Conservation (phyloP, 805 yeast genomes). For the Sugiyamaella boreocaroliniensis region DNA sequence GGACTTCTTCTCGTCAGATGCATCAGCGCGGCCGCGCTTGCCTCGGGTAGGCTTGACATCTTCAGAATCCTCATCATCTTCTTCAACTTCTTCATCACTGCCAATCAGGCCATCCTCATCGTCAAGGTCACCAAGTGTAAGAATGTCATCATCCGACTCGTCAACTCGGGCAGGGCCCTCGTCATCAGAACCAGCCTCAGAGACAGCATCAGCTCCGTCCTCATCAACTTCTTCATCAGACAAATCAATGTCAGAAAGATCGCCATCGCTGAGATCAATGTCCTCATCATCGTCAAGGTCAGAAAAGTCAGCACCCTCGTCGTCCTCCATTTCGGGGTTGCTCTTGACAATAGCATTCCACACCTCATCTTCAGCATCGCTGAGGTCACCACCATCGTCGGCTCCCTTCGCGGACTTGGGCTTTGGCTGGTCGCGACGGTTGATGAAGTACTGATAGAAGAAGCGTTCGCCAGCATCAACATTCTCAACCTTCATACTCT, state of each 20-base stretch:
- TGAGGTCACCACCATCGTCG: slow-evolving; percentile 27
- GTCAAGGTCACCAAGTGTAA: slow-evolving; percentile 30
- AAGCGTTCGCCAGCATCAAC: slow-evolving; percentile 84
- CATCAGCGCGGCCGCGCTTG: slow-evolving; percentile 20
- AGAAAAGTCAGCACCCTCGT: slow-evolving; percentile 21
- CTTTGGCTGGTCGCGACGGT: slow-evolving; percentile 41
- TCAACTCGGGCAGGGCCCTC: slow-evolving; percentile 31
- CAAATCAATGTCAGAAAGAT: slow-evolving; percentile 22
- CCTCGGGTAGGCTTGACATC: slow-evolving; percentile 16
- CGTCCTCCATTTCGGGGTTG: slow-evolving; percentile 64
- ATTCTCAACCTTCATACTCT: slow-evolving; percentile 47
- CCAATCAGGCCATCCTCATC: slow-evolving; percentile 36
- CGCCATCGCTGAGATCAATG: slow-evolving; percentile 25
- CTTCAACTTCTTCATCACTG: slow-evolving; percentile 33
- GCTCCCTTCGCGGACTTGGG: slow-evolving; percentile 24
- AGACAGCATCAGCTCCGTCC: slow-evolving; percentile 8
- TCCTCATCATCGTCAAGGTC: slow-evolving; percentile 35
- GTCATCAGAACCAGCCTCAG: slow-evolving; percentile 22
- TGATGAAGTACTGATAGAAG: slow-evolving; percentile 76
- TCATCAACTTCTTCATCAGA: slow-evolving; percentile 28
- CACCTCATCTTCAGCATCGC: slow-evolving; percentile 54
- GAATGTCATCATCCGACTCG: slow-evolving; percentile 16
- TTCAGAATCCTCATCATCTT: slow-evolving; percentile 6
- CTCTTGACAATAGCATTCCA: slow-evolving; percentile 76
- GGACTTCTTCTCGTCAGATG: slow-evolving; percentile 29